Evolutionary conservation across 1,284 basidiomycete species (phyloP).

Genomic region (Thelephora terrestris): DNA sequence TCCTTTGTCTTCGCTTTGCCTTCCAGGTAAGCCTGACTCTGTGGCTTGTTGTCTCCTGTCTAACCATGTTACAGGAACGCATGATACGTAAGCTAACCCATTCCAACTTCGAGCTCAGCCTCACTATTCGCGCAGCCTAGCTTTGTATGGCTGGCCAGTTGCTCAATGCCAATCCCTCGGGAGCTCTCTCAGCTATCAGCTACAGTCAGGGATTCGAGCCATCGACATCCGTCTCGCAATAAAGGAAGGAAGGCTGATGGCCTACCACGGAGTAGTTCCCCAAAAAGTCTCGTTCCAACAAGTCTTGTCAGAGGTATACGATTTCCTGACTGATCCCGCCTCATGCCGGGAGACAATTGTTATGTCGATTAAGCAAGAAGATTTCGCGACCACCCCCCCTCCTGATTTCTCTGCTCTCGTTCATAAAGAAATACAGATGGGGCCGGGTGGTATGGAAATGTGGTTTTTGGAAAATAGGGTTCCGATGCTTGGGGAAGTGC

Average conservation of each 20-base stretch:
- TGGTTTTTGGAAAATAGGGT: constrained; percentile 77
- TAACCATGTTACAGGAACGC: constrained; percentile 38
- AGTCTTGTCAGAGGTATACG: constrained; percentile 48
- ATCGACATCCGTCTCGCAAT: constrained; percentile 75
- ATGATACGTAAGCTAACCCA: constrained; percentile 42
- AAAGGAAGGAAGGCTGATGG: constrained; percentile 48
- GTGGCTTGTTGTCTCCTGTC: background rate
- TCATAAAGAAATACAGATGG: constrained; percentile 46
- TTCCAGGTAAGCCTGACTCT: constrained; percentile 50
- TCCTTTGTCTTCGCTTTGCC: constrained; percentile 56
- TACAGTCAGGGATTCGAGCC: constrained; percentile 63
- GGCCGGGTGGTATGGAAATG: constrained; percentile 49
- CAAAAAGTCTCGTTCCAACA: constrained; percentile 58
- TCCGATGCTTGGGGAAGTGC: constrained; percentile 69
- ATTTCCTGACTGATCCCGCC: constrained; percentile 50
- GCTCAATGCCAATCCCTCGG: constrained; percentile 58
- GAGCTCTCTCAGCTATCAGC: constrained; percentile 47
- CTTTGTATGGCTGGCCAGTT: constrained; percentile 72
- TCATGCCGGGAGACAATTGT: constrained; percentile 65
- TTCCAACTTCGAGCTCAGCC: background rate
- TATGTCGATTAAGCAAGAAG: constrained; percentile 83
- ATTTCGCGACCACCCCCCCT: constrained; percentile 36
- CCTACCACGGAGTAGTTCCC: constrained; percentile 75
- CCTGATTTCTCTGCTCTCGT: constrained; percentile 56
- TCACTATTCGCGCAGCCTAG: constrained; percentile 38